phyloP scores from a whole-genome alignment of 495 filamentous ascomycete species.

The Aspergillus heteromorphus region DNA sequence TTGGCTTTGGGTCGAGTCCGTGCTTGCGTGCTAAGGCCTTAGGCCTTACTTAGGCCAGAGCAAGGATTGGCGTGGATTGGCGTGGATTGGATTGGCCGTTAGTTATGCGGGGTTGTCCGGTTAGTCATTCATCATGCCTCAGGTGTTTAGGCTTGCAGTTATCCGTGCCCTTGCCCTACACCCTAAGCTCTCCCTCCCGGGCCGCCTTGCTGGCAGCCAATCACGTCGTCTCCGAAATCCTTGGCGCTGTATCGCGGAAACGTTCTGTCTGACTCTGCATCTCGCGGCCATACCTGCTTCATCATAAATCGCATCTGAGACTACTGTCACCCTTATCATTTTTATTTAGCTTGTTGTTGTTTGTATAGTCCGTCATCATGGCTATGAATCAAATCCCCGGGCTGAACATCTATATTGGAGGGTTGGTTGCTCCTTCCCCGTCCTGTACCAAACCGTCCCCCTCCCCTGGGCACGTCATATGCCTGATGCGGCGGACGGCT shows the following conservation, averaged over 20 bases:
- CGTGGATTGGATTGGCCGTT: too few species aligned
- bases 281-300: not conserved
- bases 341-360: not conserved
- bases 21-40: not conserved
- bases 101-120: slow-evolving; percentile 3
- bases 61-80: too few species aligned
- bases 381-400: slow-evolving; percentile 56
- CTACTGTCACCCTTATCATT: too few species aligned
- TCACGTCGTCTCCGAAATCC: not conserved
- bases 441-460: not conserved
- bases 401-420: slow-evolving; percentile 76
- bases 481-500: too few species aligned
- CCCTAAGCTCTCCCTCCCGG: slow-evolving; percentile 10
- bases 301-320: too few species aligned
- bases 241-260: not conserved
- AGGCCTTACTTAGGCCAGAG: too few species aligned
- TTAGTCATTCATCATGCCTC: slow-evolving; percentile 1
- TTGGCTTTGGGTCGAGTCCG: not conserved
- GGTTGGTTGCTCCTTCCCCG: slow-evolving; percentile 50
- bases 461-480: not conserved
- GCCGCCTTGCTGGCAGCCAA: not conserved
- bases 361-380: slow-evolving; percentile 21
- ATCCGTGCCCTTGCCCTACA: slow-evolving; percentile 23
- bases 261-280: not conserved
- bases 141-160: not conserved